These are phyloP conservation scores for Termitomyces sp. DNA, from an alignment of 768 basidiomycete genomes.

Conservation along the genomic window DNA sequence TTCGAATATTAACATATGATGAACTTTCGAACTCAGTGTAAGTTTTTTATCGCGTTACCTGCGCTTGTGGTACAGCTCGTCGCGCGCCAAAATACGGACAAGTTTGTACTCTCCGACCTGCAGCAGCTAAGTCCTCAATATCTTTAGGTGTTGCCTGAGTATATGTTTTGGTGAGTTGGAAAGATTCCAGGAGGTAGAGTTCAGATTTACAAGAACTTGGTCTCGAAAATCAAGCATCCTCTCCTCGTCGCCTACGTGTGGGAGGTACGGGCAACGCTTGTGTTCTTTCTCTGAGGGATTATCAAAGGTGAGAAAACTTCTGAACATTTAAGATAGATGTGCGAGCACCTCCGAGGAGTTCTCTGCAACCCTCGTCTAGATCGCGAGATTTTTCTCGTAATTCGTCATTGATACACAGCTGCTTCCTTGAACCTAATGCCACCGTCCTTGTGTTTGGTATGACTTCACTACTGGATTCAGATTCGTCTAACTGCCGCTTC, in stretches of 20 bases:
- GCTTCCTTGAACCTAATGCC: constrained; percentile 86
- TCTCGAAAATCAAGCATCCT: constrained; percentile 81
- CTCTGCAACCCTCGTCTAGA: constrained; percentile 85
- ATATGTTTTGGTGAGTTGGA: neutral
- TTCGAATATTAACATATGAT: constrained; percentile 21
- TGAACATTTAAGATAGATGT: neutral
- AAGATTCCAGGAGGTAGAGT: neutral
- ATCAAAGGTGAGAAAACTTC: neutral
- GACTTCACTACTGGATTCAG: constrained; percentile 17
- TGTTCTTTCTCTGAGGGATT: constrained; percentile 48
- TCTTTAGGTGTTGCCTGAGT: constrained; percentile 82
- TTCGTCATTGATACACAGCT: constrained; percentile 88
- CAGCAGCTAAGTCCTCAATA: constrained; percentile 83
- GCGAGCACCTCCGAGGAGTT: constrained; percentile 61
- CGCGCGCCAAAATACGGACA: constrained; percentile 96
- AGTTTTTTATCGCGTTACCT: constrained; percentile 40
- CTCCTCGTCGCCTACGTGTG: constrained; percentile 60
- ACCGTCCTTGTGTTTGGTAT: constrained; percentile 49
- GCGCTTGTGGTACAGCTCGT: constrained; percentile 83
- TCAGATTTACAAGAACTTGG: constrained; percentile 64
- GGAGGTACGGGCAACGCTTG: constrained; percentile 73
- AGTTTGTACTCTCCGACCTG: constrained; percentile 62
- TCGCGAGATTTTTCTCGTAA: constrained; percentile 60
- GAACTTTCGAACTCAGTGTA: neutral
- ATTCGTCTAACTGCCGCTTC: constrained; percentile 24